phyloP scores from a whole-genome alignment of 176 grass and related monocot genomes.

The Sorghum bicolor region DNA sequence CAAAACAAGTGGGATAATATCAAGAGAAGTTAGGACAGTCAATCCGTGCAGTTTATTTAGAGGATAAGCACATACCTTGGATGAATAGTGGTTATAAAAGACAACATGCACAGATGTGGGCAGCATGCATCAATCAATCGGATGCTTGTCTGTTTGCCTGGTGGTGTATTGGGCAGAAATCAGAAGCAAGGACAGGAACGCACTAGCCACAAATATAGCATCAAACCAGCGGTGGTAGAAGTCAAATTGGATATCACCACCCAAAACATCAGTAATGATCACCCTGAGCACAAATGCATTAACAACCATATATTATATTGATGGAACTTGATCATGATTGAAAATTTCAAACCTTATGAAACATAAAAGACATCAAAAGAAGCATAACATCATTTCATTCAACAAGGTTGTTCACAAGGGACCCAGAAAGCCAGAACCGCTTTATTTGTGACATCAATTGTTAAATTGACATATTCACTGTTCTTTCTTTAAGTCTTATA shows the following conservation, averaged over 20 bases:
- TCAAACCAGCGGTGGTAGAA: constrained; percentile 99
- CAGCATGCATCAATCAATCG: constrained; percentile 69
- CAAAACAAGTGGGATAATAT: constrained; percentile 16
- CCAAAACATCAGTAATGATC: constrained; percentile 96
- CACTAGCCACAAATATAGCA: constrained; percentile 94
- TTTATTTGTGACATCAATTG: background rate
- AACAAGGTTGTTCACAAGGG: background rate
- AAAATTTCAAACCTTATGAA: background rate
- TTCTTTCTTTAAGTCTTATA: background rate
- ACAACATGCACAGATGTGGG: constrained; percentile 51
- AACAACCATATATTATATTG: constrained; percentile 7
- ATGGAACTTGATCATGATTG: background rate
- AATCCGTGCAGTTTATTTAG: background rate
- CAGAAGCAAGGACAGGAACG: constrained; percentile 86
- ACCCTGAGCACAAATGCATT: constrained; percentile 48
- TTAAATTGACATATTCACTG: background rate
- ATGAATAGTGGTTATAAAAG: constrained; percentile 44
- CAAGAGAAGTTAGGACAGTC: constrained; percentile 7
- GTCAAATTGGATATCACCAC: constrained; percentile 97
- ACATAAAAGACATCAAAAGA: constrained; percentile 6
- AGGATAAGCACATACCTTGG: constrained; percentile 24
- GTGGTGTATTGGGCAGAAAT: constrained; percentile 93
- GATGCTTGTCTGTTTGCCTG: constrained; percentile 88
- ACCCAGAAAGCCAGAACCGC: background rate
- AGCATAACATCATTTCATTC: background rate